A percentile compares a stretch with the other conserved stretches of the same genome.
Conservation (phyloP, 768 basidiomycete genomes). For the Tricholoma sp. region DNA sequence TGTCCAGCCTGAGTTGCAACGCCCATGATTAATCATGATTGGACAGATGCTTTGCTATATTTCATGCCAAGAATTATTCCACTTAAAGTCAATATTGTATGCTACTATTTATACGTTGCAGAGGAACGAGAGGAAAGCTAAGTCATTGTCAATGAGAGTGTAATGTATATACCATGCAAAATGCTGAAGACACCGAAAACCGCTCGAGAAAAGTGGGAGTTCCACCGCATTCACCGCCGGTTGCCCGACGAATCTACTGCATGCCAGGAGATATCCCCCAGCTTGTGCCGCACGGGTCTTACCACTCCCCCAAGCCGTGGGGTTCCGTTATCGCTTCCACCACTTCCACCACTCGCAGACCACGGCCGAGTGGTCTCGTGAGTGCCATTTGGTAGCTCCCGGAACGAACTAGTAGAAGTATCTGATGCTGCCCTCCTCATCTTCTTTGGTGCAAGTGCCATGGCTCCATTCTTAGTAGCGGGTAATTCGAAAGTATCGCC, state of each 20-base stretch:
- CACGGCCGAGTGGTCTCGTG: slow-evolving; percentile 8
- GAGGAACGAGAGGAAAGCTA: background rate
- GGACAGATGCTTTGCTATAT: background rate
- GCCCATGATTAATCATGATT: background rate
- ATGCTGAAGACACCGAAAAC: background rate
- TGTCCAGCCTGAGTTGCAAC: background rate
- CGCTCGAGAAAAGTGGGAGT: no score
- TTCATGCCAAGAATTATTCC: background rate
- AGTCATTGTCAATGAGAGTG: background rate
- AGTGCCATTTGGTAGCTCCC: slow-evolving; percentile 6
- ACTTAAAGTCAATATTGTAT: background rate
- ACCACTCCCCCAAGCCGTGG: slow-evolving; percentile 29
- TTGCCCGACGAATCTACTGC: slow-evolving; percentile 6
- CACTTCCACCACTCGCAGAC: slow-evolving; percentile 11
- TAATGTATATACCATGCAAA: background rate
- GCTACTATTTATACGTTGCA: background rate
- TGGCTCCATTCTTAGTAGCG: slow-evolving; percentile 17
- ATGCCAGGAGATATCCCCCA: slow-evolving; percentile 66
- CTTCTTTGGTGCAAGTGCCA: slow-evolving; percentile 54
- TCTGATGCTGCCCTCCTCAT: slow-evolving; percentile 70
- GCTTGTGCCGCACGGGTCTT: slow-evolving; percentile 41
- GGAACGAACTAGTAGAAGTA: slow-evolving; percentile 34
- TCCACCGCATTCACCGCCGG: slow-evolving; percentile 4
- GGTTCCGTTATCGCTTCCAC: slow-evolving; percentile 7
- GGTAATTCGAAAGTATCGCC: slow-evolving; percentile 17